phyloP scores from a whole-genome alignment of 495 filamentous ascomycete genomes.

The Penicillium cataractarum region DNA sequence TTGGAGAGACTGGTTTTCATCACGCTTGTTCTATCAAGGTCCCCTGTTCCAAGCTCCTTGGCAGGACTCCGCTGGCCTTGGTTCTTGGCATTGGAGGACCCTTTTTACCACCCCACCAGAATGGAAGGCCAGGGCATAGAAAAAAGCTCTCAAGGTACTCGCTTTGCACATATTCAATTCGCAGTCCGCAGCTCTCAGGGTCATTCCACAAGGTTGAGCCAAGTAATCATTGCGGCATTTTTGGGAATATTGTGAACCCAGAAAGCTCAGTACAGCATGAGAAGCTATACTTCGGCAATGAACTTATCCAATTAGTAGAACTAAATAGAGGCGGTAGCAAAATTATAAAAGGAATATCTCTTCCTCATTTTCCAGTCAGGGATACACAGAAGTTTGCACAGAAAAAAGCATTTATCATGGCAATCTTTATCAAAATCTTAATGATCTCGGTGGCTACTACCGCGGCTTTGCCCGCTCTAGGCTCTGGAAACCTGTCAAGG shows the following conservation, averaged over 20 bases:
- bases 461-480: constrained; percentile 16
- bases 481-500: constrained; percentile 3
- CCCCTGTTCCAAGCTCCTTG: constrained; percentile 27
- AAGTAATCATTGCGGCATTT: not conserved
- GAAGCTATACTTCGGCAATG: not conserved
- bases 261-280: not conserved
- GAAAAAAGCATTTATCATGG: constrained; percentile 1
- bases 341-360: not conserved
- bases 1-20: constrained; percentile 2
- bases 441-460: constrained; percentile 10
- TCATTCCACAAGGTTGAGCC: not conserved
- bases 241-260: not conserved
- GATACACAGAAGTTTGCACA: not conserved
- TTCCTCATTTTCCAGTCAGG: not conserved
- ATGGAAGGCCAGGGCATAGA: not conserved
- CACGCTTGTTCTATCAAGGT: constrained; percentile 25
- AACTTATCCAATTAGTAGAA: not conserved
- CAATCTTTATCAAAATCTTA: not conserved
- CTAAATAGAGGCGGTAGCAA: not conserved
- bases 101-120: not conserved
- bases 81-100: constrained; percentile 21
- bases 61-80: constrained; percentile 21
- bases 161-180: constrained; percentile 7
- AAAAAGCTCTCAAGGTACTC: constrained; percentile 23
- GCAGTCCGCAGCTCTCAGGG: too few species aligned